Conservation (phyloP, 192 early-diverging fungal species). For the Coemansia sp. region DNA sequence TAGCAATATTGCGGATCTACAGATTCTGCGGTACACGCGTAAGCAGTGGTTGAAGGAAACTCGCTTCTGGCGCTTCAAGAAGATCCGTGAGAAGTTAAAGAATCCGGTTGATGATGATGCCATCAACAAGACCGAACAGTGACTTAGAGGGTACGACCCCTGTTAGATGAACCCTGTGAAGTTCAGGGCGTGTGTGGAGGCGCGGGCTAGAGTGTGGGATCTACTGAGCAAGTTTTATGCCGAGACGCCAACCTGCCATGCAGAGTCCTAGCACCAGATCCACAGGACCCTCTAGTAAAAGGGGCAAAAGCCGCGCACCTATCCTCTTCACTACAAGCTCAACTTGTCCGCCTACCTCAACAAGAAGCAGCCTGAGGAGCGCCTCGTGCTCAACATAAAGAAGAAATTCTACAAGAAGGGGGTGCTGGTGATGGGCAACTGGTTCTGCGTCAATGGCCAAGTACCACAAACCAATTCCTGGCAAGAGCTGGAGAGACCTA, state of each 20-base stretch:
- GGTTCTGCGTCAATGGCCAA: slow-evolving; percentile 14
- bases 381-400: neutral
- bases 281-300: neutral
- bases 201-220: too few relatives aligned
- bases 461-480: slow-evolving; percentile 15
- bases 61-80: neutral
- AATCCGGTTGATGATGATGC: neutral
- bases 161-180: neutral
- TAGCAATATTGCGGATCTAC: too few relatives aligned
- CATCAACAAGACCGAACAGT: neutral
- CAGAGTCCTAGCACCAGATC: neutral
- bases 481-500: slow-evolving; percentile 1
- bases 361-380: slow-evolving; percentile 8
- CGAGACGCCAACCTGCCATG: neutral
- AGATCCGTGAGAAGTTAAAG: neutral
- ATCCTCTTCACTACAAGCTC: slow-evolving; percentile 11
- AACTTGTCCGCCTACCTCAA: slow-evolving; percentile 4
- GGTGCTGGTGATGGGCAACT: slow-evolving; percentile 12
- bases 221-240: neutral
- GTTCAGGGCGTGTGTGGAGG: neutral
- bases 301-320: neutral
- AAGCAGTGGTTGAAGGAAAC: neutral
- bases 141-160: neutral
- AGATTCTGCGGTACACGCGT: neutral
- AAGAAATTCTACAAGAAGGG: slow-evolving; percentile 6